Evolutionary conservation across 192 early-diverging fungal species (phyloP).

Genomic region (Coemansia sp.): DNA sequence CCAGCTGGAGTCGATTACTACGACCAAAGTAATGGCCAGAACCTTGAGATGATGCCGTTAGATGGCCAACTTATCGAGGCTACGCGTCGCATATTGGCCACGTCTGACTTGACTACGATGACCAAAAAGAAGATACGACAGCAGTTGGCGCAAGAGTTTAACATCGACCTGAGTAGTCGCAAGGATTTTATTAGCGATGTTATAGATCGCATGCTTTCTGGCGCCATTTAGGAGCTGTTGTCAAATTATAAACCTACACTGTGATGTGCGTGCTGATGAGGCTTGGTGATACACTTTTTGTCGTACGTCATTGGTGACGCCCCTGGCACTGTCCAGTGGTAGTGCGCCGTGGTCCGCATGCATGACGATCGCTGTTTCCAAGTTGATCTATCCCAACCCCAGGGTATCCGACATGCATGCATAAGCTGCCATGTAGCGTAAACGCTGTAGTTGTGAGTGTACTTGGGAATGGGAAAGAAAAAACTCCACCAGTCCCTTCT

Average conservation of each 20-base stretch:
- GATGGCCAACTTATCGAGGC: conserved; percentile 73
- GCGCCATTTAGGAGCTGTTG: conserved; percentile 4
- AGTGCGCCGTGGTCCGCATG: not conserved
- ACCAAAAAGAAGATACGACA: conserved; percentile 86
- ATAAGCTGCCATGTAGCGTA: not conserved
- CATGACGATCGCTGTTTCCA: not conserved
- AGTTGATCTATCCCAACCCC: not conserved
- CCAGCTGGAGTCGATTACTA: conserved; percentile 7
- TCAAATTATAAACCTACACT: not conserved
- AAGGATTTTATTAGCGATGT: conserved; percentile 77
- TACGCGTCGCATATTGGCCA: conserved; percentile 70
- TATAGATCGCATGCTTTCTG: conserved; percentile 56
- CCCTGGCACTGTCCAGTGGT: not conserved
- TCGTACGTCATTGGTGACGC: not conserved
- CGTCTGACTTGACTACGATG: conserved; percentile 70
- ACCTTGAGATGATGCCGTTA: conserved; percentile 51
- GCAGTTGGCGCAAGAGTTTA: conserved; percentile 67
- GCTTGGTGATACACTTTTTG: not conserved
- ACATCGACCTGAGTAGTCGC: conserved; percentile 66
- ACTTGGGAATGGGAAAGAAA: not conserved
- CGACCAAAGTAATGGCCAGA: conserved; percentile 5
- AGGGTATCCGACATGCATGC: not conserved
- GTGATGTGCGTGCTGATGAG: not conserved
- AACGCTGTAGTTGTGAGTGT: not conserved
- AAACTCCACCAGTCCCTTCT: not conserved